Percentiles rank a stretch among this genome's conserved stretches.
Conservation (phyloP, 176 grass and related monocot genomes). For the Avena sativa region DNA sequence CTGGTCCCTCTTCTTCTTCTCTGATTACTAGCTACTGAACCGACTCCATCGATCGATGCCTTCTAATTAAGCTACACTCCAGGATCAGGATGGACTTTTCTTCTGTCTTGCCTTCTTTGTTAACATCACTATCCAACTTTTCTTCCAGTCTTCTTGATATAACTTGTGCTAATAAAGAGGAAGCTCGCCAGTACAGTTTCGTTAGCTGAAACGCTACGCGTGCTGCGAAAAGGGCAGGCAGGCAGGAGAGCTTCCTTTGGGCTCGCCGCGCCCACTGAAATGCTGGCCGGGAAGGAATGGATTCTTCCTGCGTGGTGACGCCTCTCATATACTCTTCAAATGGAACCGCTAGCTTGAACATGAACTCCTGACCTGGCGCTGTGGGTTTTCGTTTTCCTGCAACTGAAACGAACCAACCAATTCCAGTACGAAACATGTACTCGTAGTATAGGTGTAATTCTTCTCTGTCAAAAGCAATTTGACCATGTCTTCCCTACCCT, state of each 20-base stretch:
- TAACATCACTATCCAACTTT: neutral
- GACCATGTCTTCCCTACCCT: too few species aligned
- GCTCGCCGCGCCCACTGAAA: neutral
- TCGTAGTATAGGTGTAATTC: too few species aligned
- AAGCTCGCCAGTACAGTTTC: neutral
- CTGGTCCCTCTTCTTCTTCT: neutral
- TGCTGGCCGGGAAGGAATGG: neutral
- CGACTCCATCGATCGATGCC: neutral
- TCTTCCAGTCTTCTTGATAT: neutral
- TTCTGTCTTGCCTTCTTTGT: neutral
- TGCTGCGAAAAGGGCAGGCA: conserved; percentile 10
- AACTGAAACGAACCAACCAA: neutral
- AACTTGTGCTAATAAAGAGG: neutral
- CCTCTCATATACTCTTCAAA: neutral
- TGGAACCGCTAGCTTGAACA: neutral
- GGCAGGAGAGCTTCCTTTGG: neutral
- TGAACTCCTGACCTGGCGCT: neutral
- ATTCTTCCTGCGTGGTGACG: neutral
- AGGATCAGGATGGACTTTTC: too few species aligned
- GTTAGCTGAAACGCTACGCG: conserved; percentile 7
- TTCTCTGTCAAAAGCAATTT: too few species aligned
- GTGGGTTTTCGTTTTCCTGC: neutral
- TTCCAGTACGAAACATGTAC: neutral
- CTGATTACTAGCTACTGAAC: too few species aligned
- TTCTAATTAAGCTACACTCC: neutral